Evolutionary conservation across 2,329 filamentous ascomycete species (phyloP), one percentile per base, ranked within the genome.

Genomic region (Biscogniauxia sp.): DNA sequence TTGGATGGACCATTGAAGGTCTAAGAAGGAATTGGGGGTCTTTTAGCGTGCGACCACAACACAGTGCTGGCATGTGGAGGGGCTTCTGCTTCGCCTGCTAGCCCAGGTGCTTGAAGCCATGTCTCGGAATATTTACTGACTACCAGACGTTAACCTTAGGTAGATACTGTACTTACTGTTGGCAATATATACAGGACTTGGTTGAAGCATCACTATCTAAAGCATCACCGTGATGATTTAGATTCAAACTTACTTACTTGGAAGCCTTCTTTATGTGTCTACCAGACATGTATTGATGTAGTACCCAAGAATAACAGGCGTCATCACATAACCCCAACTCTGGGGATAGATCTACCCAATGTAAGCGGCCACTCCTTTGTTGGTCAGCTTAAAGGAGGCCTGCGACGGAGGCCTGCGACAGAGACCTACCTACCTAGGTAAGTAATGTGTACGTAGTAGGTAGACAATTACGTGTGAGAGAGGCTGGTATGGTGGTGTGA

Each of bases 1-100:
- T 54, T 55, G 20, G 55, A 20, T 60, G 53, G 56, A 58, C 49
- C 41, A n/a, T n/a, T n/a, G n/a, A 50, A 55, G 19, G 52, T 23
- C 55, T 61, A 45, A 45, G 37, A 45, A 11, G 37, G 37, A 45
- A 45, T 45, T 45, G 37, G 37, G 57, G 55, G 55, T 57, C 61
- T 61, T 60, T 59, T 57, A 55, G 20, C 56, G 45, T 57, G 51
- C 52, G 45, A 64, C 51, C n/a, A 55, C 49, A 59, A 37, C 57
- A 49, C 51, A 57, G 20, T 45, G 37, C 37, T 45, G 37, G n/a
- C 37, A 45, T 45, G 37, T 45, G 17, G 37, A 45, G 5, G 37
- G 37, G 37, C 37, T n/a, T 45, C 37, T 45, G n/a, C n/a, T 13
- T 45, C 11, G 37, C n/a, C 15, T 45, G 37, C n/a, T n/a, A n/a